Base-by-base conservation (phyloP, 225 moss, liverwort and hornwort species). In the Asterella californica region DNA sequence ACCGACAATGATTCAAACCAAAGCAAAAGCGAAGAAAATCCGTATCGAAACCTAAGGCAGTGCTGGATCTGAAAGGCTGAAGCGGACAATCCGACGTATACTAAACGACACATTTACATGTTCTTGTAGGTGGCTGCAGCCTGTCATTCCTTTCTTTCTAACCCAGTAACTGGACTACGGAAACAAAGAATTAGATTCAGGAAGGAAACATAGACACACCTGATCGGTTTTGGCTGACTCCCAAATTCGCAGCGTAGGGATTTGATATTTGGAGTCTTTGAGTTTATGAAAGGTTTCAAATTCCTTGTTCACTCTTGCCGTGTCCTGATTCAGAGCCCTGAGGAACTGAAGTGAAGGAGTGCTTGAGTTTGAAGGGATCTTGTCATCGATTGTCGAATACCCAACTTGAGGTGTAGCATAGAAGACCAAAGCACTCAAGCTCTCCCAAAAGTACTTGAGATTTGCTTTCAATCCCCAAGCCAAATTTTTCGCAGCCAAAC, bases 341-440 rank as follows among this genome's bases (percentile, higher is more conserved):
- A 75, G 75, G 57, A 75, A 75, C 75, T 33, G 75, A 12, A 75
- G 32, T 11, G 75, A 75, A 33, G 75, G 75, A 75, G 15, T 75
- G 9, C 29, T 53, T 21, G 54, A 75, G 17, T 34, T 29, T 2
- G 53, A 32, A 25, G 75, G 75, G 33, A 75, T 32, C 19, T 55
- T 53, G 18, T 54, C 33, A 36, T 34, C 32, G 15, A 75, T 32
- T 1, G 30, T 32, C 75, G 75, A 24, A 12, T 75, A 75, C 5
- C 50, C 75, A 57, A 37, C 34, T 75, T 30, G 33, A 53, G 75
- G 75, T 55, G 75, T 75, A 24, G 75, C 75, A 19, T 33, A 75
- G 75, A 75, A 75, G 53, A 75, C 75, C 75, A 75, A 54, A 55
- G 75, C 75, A 36, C 75, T 75, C 75, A 75, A 21, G 33, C 33